Evolutionary conservation across 148 eudicot genomes (phyloP), one percentile per base, ranked within the genome.

Genomic region (Chenopodium album): DNA sequence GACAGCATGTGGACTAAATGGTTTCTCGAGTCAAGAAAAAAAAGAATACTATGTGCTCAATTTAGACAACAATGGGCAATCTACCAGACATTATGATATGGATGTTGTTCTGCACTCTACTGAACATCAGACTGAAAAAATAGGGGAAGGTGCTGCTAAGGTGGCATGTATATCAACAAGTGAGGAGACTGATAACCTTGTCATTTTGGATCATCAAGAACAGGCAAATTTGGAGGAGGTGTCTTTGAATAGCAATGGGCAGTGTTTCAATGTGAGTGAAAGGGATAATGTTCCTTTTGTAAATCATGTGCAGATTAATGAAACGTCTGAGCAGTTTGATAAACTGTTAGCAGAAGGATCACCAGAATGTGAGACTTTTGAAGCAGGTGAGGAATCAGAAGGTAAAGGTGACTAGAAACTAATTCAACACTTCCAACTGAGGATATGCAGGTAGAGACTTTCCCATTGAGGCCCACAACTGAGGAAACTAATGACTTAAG

Each of bases 391-490:
- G 79, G 75, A 75, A 78, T 71, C 28, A 48, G 74, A 85, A 67
- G 62, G 54, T 54, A 13, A 56, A 14, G 88, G 82, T 78, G 81
- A 37, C 75, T 67, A 41, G 32, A 85, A 54, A 81, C 64, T 50
- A 46, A 32, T 17, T 13, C 81, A 52, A 65, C 37, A 17, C 76
- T 71, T 65, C 84, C 82, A 8, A 81, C 79, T 68, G 75, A 78
- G 22, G 84, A 90, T 46, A 71, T 92, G 44, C 74, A 78, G 22
- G 90, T 89, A 70, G 98, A 93, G 87, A 91, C 88, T 17, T 93
- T 94, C 86, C 97, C 97, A 14, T 67, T 90, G 77, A 81, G 82
- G 75, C 88, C 89, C 28, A 82, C 82, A 81, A 70, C 87, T 65
- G 81, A 71, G 75, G 85, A 54, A 63, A 63, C 78, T 66, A 34